Conservation (phyloP, 2,329 filamentous ascomycete genomes). For the Furcasterigmium sp. region DNA sequence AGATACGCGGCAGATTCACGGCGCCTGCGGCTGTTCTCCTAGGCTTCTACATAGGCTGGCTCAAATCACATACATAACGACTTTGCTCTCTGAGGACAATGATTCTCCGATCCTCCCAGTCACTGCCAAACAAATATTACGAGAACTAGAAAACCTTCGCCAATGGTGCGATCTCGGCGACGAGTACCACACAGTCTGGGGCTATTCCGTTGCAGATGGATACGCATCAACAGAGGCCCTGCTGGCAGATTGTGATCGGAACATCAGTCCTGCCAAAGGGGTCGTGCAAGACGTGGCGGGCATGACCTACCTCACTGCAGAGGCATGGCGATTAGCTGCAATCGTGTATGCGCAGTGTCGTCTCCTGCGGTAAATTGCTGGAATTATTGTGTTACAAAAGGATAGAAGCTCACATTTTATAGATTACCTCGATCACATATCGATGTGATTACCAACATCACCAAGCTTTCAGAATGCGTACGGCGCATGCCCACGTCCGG, state of each 20-base stretch:
- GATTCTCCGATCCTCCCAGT: constrained; percentile 23
- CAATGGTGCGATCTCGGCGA: constrained; percentile 9
- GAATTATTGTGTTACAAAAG: constrained; percentile 14
- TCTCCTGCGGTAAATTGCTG: constrained; percentile 29
- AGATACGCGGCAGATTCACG: constrained; percentile 32
- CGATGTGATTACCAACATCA: constrained; percentile 23
- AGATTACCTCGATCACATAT: constrained; percentile 32
- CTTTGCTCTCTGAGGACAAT: constrained; percentile 25
- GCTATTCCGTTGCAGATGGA: not conserved
- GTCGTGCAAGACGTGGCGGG: constrained; percentile 9
- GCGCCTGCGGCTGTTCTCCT: constrained; percentile 35
- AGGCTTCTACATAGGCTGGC: constrained; percentile 29
- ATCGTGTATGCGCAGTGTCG: constrained; percentile 34
- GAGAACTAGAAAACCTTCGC: constrained; percentile 15
- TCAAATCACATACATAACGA: constrained; percentile 30
- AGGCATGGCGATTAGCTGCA: constrained; percentile 33
- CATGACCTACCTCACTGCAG: constrained; percentile 35
- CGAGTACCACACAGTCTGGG: not conserved
- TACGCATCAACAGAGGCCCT: not conserved
- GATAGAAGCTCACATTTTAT: not conserved
- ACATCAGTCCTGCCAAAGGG: not conserved
- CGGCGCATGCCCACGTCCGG: constrained; percentile 35
- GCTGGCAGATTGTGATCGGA: not conserved
- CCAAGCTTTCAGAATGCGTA: constrained; percentile 29
- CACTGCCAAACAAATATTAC: constrained; percentile 19